Evolutionary conservation across 1,284 basidiomycete genomes (phyloP).

Genomic region (Pseudozyma thailandica): DNA sequence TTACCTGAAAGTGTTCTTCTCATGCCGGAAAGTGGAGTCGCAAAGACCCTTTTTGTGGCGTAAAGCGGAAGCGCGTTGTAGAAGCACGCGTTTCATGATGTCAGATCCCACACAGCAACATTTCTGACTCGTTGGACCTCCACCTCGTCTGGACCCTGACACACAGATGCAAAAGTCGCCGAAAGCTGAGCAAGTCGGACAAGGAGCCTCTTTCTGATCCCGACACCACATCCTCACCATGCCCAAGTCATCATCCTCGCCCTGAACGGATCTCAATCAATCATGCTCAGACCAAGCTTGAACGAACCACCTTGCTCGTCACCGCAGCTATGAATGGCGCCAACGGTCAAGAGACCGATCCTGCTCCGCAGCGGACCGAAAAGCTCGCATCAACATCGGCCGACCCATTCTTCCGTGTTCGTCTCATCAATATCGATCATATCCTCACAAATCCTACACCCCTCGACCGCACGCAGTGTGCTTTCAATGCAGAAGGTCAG

Average conservation of each 20-base stretch:
- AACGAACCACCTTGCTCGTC: not conserved
- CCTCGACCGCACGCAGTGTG: conserved; percentile 53
- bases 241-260: not conserved
- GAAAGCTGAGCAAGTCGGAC: too few species aligned
- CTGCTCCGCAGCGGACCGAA: conserved; percentile 19
- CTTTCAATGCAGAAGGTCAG: conserved; percentile 74
- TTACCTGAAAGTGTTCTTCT: conserved; percentile 5
- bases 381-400: conserved; percentile 16
- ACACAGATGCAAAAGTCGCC: not conserved
- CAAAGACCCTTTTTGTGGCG: conserved; percentile 17
- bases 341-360: conserved; percentile 4
- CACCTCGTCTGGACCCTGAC: conserved; percentile 2
- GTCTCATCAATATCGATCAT: conserved; percentile 63
- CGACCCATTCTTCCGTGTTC: conserved; percentile 58
- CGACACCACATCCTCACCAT: too few species aligned
- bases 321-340: conserved; percentile 6
- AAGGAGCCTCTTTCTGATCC: too few species aligned
- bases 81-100: conserved; percentile 1
- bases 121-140: not conserved
- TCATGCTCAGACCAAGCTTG: not conserved
- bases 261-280: not conserved
- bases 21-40: conserved; percentile 6
- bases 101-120: conserved; percentile 6
- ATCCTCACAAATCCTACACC: conserved; percentile 43
- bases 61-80: conserved; percentile 30